Conservation (phyloP, 495 filamentous ascomycete species). For the Aspergillus steynii region DNA sequence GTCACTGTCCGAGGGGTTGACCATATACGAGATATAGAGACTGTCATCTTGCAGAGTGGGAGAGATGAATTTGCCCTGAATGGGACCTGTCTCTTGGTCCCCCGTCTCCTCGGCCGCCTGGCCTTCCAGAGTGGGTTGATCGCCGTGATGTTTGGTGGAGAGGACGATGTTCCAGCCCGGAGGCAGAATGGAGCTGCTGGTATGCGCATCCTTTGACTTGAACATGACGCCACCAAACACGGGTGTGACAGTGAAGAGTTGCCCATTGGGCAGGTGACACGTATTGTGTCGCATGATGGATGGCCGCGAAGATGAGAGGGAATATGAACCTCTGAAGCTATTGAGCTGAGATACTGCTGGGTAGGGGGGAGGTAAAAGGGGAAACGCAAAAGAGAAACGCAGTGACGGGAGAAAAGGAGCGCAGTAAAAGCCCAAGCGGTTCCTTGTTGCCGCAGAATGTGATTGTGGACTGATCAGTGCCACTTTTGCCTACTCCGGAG, state of each 20-base stretch:
- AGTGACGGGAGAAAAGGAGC: neutral
- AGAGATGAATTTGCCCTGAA: slow-evolving; percentile 55
- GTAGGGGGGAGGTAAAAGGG: neutral
- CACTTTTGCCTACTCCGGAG: neutral
- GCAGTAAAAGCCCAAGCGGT: neutral
- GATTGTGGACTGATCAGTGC: neutral
- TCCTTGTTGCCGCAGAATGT: neutral
- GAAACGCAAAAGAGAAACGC: neutral
- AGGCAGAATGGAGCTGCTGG: slow-evolving; percentile 69
- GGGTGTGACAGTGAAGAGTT: slow-evolving; percentile 73
- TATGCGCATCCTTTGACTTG: slow-evolving; percentile 73
- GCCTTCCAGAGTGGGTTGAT: slow-evolving; percentile 9
- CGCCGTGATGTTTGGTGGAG: slow-evolving; percentile 59
- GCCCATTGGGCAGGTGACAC: slow-evolving; percentile 79
- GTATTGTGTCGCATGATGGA: slow-evolving; percentile 32
- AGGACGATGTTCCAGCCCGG: slow-evolving; percentile 87
- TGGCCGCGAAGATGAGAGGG: neutral
- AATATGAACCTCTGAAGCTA: no score
- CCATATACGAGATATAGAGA: slow-evolving; percentile 88
- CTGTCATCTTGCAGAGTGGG: slow-evolving; percentile 78
- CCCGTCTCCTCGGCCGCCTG: slow-evolving; percentile 15
- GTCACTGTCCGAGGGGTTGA: slow-evolving; percentile 73
- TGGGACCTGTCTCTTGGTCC: slow-evolving; percentile 20
- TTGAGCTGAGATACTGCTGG: neutral
- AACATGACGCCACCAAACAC: slow-evolving; percentile 89